Evolutionary conservation across 129 eudicot species (phyloP), one percentile per base, ranked within the genome.

Genomic region (Rutidosis leptorrhynchoides): DNA sequence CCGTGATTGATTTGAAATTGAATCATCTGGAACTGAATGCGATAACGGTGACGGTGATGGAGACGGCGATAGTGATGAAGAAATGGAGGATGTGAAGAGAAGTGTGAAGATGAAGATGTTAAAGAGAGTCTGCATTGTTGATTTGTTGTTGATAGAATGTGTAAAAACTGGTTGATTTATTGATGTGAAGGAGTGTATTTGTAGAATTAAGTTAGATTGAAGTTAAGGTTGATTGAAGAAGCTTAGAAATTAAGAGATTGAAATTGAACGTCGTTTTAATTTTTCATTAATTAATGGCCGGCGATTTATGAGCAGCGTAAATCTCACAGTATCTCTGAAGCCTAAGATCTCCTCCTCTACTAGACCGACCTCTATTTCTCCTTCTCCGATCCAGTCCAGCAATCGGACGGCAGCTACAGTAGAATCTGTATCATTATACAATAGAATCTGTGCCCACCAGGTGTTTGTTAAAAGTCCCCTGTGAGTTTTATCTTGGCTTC

Each of bases 41-140:
- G 81, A 66, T 15, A 58, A 7, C 8, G 82, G 83, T 2, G 83
- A 49, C 15, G 77, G 68, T 16, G 72, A 7, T 7, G 84, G 83
- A 1, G 86, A 17, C 4, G 78, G 83, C 8, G 75, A 51, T 1
- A 81, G 81, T 4, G 87, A 62, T 6, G 52, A 58, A 19, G 69
- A 63, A 52, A 71, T 19, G 29, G 60, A 42, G 65, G 42, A 53
- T 8, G 65, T 30, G 32, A 65, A 20, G 69, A 74, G 32, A 21
- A 72, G 24, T 45, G 74, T 17, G 46, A 72, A 30, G 73, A 68
- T 2, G 55, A 79, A 15, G 0, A 54, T 1, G 53, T 62, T 73
- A 0, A 72, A 66, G 70, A 60, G 60, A 9, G 14, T 60, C 59
- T 60, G 65, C 84, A 80, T 80, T 80, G 70, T 33, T 57, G 71